phyloP scores from a whole-genome alignment of 2,329 filamentous ascomycete species.

The Cladobotryum protrusum region DNA sequence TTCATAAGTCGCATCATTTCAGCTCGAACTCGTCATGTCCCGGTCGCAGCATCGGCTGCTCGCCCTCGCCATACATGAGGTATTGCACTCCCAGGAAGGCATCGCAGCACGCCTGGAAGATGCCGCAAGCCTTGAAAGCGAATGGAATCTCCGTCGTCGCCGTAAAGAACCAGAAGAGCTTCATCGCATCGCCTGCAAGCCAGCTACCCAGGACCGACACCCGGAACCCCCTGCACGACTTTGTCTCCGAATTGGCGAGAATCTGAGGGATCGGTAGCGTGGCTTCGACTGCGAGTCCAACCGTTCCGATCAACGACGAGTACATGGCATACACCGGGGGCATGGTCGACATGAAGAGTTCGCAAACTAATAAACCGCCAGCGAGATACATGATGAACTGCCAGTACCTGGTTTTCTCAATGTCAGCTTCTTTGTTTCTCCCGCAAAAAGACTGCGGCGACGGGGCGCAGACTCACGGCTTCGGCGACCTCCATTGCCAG shows the following conservation, averaged over 20 bases:
- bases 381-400: constrained; percentile 66
- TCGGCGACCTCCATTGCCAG: constrained; percentile 73
- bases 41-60: constrained; percentile 5
- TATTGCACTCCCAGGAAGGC: constrained; percentile 69
- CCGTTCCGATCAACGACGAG: constrained; percentile 60
- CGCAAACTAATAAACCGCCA: constrained; percentile 52
- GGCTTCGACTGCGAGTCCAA: constrained; percentile 74
- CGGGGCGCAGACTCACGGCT: constrained; percentile 46
- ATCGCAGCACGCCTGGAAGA: constrained; percentile 77
- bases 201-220: constrained; percentile 70
- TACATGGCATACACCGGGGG: constrained; percentile 57
- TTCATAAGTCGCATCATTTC: constrained; percentile 9
- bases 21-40: not conserved
- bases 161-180: constrained; percentile 81
- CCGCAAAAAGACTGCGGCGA: not conserved
- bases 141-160: constrained; percentile 62
- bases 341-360: constrained; percentile 59
- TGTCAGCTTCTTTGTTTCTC: not conserved
- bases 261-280: constrained; percentile 79
- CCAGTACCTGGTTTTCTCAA: constrained; percentile 56
- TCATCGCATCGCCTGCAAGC: constrained; percentile 76
- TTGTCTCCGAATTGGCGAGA: constrained; percentile 58
- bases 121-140: constrained; percentile 75
- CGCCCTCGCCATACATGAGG: constrained; percentile 57
- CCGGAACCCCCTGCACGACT: constrained; percentile 72